Evolutionary conservation across 805 yeast genomes (phyloP).

Genomic region (Saccharomycopsis sp.): DNA sequence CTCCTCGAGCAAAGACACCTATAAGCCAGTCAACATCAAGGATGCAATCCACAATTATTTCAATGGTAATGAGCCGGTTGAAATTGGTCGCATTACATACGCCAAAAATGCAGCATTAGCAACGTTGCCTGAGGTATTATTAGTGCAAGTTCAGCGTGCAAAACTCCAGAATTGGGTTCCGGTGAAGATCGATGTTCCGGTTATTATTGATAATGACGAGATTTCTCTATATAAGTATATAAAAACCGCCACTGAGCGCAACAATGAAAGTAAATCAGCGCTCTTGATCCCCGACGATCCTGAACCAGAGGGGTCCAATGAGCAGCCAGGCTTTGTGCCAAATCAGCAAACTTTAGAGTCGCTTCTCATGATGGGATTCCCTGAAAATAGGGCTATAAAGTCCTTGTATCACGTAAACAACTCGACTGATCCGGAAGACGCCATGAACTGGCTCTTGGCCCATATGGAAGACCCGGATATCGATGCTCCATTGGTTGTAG

Average conservation of each 20-base stretch:
- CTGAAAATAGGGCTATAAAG: slow-evolving; percentile 53
- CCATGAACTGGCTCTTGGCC: slow-evolving; percentile 85
- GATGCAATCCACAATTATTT: slow-evolving; percentile 49
- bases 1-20: slow-evolving; percentile 35
- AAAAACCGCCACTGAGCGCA: not conserved
- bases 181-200: slow-evolving; percentile 68
- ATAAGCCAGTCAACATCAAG: slow-evolving; percentile 34
- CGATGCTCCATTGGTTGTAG: slow-evolving; percentile 49
- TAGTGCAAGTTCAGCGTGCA: slow-evolving; percentile 73
- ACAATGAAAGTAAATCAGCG: slow-evolving; percentile 31
- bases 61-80: slow-evolving; percentile 46
- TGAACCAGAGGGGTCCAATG: slow-evolving; percentile 18
- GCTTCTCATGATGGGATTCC: slow-evolving; percentile 83
- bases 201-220: slow-evolving; percentile 40
- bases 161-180: slow-evolving; percentile 89
- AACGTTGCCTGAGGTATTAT: slow-evolving; percentile 63
- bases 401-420: slow-evolving; percentile 76
- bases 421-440: slow-evolving; percentile 47
- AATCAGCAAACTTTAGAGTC: slow-evolving; percentile 47
- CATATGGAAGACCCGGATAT: slow-evolving; percentile 83
- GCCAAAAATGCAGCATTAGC: slow-evolving; percentile 38
- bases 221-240: slow-evolving; percentile 40
- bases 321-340: slow-evolving; percentile 39
- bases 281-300: slow-evolving; percentile 30
- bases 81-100: slow-evolving; percentile 50